Base-by-base conservation (phyloP, 345 rosid genomes). In the Euphorbia tirucalli region DNA sequence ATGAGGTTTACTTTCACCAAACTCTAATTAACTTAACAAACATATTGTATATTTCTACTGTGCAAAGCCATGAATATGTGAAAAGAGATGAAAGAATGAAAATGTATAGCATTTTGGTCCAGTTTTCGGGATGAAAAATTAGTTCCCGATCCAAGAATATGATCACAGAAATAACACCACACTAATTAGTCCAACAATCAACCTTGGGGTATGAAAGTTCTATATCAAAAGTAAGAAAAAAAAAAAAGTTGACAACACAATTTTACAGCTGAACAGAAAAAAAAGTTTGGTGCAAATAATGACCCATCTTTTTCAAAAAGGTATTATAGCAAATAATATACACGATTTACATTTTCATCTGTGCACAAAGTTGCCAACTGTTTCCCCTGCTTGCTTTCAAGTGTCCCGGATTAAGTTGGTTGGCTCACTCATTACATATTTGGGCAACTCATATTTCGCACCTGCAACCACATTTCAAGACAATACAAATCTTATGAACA, bases 371-470 rank as follows among this genome's bases (percentile, higher is more conserved):
- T 57, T 68, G 73, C 64, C 28, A 39, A 50, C 18, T 54, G 62
- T 14, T 56, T 41, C 22, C 13, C 39, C 59, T 37, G 14, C 27
- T 55, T 37, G 14, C 27, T 55, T 31, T 65, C 41, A 74, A 3
- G 66, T 43, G 37, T 82, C 89, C 4, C 61, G 77, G 70, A 91
- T 85, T 87, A 93, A 73, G 79, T 93, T 93, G 32, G 89, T 78
- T 0, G 96, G 96, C 78, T 88, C 93, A 52, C 95, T 87, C 83
- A 94, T 75, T 61, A 91, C 92, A 57, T 90, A 90, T 77, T 79
- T 85, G 1, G 97, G 98, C 27, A 91, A 86, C 78, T 91, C 97
- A 37, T 93, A 93, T 65, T 81, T 88, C 11, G 90, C 96, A 74
- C 96, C 96, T 91, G 82, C 83, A 80, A 79, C n/a, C 65, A n/a